Evolutionary conservation across 495 filamentous ascomycete species (phyloP).

Genomic region (Daldinia bambusicola): DNA sequence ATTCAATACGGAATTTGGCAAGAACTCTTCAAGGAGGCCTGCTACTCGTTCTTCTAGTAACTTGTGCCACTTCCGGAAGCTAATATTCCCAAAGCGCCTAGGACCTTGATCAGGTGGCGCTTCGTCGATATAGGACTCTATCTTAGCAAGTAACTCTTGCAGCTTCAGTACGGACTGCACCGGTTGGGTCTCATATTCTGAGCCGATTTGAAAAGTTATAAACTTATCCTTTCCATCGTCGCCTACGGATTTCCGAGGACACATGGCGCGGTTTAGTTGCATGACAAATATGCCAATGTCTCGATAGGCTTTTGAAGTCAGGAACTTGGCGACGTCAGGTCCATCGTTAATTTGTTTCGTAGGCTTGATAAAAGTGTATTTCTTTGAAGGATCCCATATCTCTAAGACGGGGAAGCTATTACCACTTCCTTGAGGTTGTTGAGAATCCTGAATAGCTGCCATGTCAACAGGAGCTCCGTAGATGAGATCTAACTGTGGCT

Average conservation of each 20-base stretch:
- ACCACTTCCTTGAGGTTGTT: conserved; percentile 14
- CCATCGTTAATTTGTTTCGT: conserved; percentile 83
- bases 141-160: conserved; percentile 66
- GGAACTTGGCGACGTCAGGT: conserved; percentile 79
- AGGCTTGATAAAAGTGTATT: conserved; percentile 64
- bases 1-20: conserved; percentile 65
- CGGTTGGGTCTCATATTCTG: conserved; percentile 52
- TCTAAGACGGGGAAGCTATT: conserved; percentile 47
- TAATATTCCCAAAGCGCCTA: conserved; percentile 88
- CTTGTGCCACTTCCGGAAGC: conserved; percentile 84
- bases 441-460: conserved; percentile 31
- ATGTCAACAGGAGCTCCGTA: conserved; percentile 17
- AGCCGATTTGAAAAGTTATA: conserved; percentile 61
- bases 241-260: conserved; percentile 65
- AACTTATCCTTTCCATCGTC: conserved; percentile 48
- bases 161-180: conserved; percentile 69
- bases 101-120: conserved; percentile 86
- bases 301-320: conserved; percentile 79
- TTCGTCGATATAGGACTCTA: conserved; percentile 76
- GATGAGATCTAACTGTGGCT: not conserved
- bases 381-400: conserved; percentile 45
- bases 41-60: conserved; percentile 68
- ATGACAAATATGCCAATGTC: conserved; percentile 88
- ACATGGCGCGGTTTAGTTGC: conserved; percentile 89
- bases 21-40: conserved; percentile 67